These are phyloP conservation scores for Rosa rugosa DNA, from an alignment of 306 rosid genomes.

Conservation along the genomic window DNA sequence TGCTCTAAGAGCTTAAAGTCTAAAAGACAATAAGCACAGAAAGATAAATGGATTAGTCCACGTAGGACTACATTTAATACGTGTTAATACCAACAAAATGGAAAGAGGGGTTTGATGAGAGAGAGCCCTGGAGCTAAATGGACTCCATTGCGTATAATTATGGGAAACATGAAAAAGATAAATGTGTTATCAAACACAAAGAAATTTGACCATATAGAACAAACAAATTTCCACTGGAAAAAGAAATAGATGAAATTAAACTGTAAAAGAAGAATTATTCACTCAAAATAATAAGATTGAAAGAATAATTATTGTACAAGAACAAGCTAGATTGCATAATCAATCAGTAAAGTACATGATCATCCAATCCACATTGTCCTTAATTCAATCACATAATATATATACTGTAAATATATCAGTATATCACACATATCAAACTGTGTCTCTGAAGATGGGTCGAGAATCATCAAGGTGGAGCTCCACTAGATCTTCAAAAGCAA, in stretches of 20 bases:
- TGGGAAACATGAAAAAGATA: too few species aligned
- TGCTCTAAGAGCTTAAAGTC: too few species aligned
- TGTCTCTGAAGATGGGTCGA: background rate
- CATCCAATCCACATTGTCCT: background rate
- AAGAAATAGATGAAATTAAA: background rate
- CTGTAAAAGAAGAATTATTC: background rate
- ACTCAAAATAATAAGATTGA: background rate
- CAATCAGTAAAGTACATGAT: background rate
- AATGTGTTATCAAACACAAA: too few species aligned
- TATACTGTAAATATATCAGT: background rate
- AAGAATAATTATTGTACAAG: background rate
- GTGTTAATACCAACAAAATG: too few species aligned
- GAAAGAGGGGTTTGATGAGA: too few species aligned
- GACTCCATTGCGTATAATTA: too few species aligned
- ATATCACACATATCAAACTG: background rate
- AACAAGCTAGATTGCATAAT: background rate
- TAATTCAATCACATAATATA: background rate
- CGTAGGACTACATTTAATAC: too few species aligned
- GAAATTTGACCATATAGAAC: background rate
- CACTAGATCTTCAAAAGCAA: slow-evolving; percentile 43
- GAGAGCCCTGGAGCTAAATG: too few species aligned
- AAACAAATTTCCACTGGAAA: background rate
- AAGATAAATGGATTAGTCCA: too few species aligned
- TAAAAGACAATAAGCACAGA: too few species aligned
- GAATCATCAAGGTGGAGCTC: background rate